Conservation (phyloP, 2,329 filamentous ascomycete genomes). For the Neofusicoccum kwambonambiense region DNA sequence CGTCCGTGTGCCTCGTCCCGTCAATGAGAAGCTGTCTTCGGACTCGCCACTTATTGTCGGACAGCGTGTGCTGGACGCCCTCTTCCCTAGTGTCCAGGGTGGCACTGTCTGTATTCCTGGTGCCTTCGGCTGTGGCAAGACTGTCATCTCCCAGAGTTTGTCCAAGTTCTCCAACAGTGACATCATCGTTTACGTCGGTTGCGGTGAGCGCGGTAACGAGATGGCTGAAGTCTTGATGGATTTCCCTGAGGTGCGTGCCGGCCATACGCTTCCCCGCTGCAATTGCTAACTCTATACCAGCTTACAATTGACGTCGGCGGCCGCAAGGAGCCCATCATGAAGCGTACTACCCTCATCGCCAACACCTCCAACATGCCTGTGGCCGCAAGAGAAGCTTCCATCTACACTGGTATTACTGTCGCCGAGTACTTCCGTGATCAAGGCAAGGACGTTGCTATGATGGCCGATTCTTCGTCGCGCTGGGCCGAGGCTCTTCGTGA, state of each 20-base stretch:
- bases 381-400: conserved; percentile 95
- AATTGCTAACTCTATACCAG: conserved; percentile 38
- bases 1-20: conserved; percentile 89
- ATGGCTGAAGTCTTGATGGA: conserved; percentile 99
- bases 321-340: conserved; percentile 98
- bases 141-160: conserved; percentile 96
- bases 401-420: conserved; percentile 94
- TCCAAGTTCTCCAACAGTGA: conserved; percentile 99
- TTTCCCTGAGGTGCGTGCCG: conserved; percentile 73
- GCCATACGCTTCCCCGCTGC: background rate
- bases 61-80: conserved; percentile 90
- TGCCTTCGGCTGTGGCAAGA: conserved; percentile 98
- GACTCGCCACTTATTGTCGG: conserved; percentile 92
- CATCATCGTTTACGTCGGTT: conserved; percentile 95
- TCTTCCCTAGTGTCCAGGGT: conserved; percentile 95
- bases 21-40: conserved; percentile 87
- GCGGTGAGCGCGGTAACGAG: conserved; percentile 93
- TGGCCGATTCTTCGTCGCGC: conserved; percentile 96
- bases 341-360: conserved; percentile 96
- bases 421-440: conserved; percentile 97
- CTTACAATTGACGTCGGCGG: conserved; percentile 92
- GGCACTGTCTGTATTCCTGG: conserved; percentile 97
- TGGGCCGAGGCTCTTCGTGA: conserved; percentile 99
- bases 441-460: conserved; percentile 98
- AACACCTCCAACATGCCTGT: conserved; percentile 99